Evolutionary conservation across 2,329 filamentous ascomycete species (phyloP).

Genomic region (Aspergillus tanneri): DNA sequence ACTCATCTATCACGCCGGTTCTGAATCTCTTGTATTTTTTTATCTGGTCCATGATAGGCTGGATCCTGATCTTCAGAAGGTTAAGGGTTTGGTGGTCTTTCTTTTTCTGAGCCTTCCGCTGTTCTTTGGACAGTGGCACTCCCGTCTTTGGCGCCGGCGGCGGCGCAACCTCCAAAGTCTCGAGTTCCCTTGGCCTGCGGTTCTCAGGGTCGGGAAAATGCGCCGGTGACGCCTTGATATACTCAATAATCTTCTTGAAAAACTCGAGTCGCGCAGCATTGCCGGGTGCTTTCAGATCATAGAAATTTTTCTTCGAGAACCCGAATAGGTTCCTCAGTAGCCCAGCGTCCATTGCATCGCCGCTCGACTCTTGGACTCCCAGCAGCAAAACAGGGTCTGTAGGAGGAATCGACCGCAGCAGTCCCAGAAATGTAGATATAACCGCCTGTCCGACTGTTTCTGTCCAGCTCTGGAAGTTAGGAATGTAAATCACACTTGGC

Average conservation of each 20-base stretch:
- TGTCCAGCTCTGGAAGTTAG: constrained; percentile 87
- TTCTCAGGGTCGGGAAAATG: constrained; percentile 86
- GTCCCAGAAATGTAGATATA: constrained; percentile 77
- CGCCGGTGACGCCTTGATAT: constrained; percentile 73
- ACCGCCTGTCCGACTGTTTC: constrained; percentile 62
- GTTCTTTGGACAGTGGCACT: constrained; percentile 68
- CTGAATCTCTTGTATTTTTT: constrained; percentile 91
- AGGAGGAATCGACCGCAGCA: constrained; percentile 79
- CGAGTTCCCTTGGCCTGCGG: constrained; percentile 81
- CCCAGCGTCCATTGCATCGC: constrained; percentile 59
- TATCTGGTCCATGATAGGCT: constrained; percentile 96
- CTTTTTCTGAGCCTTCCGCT: constrained; percentile 76
- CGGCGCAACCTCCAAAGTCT: constrained; percentile 72
- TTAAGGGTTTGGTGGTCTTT: constrained; percentile 82
- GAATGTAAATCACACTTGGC: constrained; percentile 92
- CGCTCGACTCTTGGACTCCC: constrained; percentile 73
- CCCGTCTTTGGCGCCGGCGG: constrained; percentile 64
- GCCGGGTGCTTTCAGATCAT: constrained; percentile 66
- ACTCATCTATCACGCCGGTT: constrained; percentile 71
- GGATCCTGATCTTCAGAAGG: constrained; percentile 80
- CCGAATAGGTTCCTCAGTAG: constrained; percentile 80
- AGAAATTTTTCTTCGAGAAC: constrained; percentile 76
- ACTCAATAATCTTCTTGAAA: constrained; percentile 71
- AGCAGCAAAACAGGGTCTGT: constrained; percentile 87
- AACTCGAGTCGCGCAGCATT: constrained; percentile 68